Percentiles rank a stretch among this genome's conserved stretches.
Evolutionary conservation across 768 basidiomycete genomes (phyloP).

Genomic region (Hirschioporus abietinus): DNA sequence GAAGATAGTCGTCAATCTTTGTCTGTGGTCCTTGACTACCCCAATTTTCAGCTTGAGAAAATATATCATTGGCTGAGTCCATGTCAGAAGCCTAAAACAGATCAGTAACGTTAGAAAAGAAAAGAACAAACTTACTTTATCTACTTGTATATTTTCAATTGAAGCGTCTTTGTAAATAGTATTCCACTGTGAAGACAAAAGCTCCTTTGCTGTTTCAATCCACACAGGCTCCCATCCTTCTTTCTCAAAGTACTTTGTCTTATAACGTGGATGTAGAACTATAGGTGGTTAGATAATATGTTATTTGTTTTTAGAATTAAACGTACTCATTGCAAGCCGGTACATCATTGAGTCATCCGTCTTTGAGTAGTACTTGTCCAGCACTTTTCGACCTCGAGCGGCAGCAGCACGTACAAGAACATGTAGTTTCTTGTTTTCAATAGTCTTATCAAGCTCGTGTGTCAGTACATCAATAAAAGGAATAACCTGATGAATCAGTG

Average conservation of each 20-base stretch:
- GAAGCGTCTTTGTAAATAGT: background rate
- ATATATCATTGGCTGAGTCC: background rate
- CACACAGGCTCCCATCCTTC: constrained; percentile 18
- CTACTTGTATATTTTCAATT: background rate
- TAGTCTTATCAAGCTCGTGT: constrained; percentile 9
- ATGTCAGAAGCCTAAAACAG: no score
- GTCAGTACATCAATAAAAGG: constrained; percentile 19
- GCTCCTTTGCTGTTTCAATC: constrained; percentile 14
- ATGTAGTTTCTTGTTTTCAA: constrained; percentile 7
- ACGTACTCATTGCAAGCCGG: constrained; percentile 17
- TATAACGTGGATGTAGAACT: constrained; percentile 21
- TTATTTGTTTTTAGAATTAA: background rate
- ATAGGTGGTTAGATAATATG: background rate
- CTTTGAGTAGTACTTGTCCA: constrained; percentile 18
- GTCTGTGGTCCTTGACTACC: background rate
- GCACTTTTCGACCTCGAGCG: background rate
- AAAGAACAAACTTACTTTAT: background rate
- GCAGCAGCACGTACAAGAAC: constrained; percentile 12
- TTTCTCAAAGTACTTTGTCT: constrained; percentile 17
- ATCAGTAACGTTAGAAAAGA: no score
- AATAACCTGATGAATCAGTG: constrained; percentile 22
- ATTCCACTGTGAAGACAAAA: background rate
- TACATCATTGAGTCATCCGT: constrained; percentile 14
- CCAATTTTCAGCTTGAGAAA: background rate
- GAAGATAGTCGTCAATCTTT: background rate